Evolutionary conservation across 2,329 filamentous ascomycete genomes (phyloP), one percentile per base, ranked within the genome.

Genomic region (Claviceps spartinae): DNA sequence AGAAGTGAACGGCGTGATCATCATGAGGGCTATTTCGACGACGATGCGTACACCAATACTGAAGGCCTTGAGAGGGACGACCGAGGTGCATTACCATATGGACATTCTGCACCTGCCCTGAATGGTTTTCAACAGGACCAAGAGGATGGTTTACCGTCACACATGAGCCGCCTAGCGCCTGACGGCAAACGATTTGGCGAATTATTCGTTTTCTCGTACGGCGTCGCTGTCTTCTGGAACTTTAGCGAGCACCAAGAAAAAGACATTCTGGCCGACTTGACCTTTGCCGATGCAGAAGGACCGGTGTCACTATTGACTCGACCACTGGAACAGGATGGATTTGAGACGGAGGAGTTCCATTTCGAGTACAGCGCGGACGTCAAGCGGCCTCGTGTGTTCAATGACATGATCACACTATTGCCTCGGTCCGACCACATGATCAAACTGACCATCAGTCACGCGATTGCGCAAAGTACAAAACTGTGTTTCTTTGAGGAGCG

Each of bases 141-240:
- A n/a, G 68, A 68, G 41, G 69, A 72, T 57, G 72, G 71, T 44
- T 60, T 58, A 14, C 53, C 72, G 53, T 73, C 75, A 62, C 69
- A 78, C 24, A 70, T 77, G 56, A 75, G 78, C 64, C 76, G 79
- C 30, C 75, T 88, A 24, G 79, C 79, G 1, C 78, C 85, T 5
- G 81, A 88, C 62, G 80, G 83, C 38, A 83, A 91, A 62, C 78
- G 83, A 52, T 88, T 95, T 63, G 91, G 88, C 43, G 93, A 98
- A 69, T 88, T 97, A 81, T 97, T 95, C 64, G 85, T 98, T 60
- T 97, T 94, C 67, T 91, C 87, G 16, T 98, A 98, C 63, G 93
- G 93, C 20, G 91, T 98, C 0, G 91, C 93, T 0, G 93, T 98
- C 5, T 95, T 98, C 65, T 98, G 93, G 93, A 98, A 98, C 66